Conservation (phyloP, 768 basidiomycete species). For the Macrolepiota fuliginosa region DNA sequence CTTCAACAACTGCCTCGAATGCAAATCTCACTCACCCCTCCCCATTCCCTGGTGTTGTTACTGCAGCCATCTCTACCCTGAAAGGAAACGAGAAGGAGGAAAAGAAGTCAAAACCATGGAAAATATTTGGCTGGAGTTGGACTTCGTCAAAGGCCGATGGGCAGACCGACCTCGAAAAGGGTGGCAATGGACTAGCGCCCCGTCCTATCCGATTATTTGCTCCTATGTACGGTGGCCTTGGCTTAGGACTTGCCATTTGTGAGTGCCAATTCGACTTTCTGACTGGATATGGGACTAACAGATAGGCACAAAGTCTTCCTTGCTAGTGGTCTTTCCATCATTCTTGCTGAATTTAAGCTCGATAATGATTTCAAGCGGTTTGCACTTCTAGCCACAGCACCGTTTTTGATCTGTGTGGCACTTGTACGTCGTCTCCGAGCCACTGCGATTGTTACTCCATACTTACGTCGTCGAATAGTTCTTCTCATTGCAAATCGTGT, state of each 20-base stretch:
- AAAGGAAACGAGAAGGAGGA: conserved; percentile 26
- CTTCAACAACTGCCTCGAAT: conserved; percentile 49
- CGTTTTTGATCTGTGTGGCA: conserved; percentile 75
- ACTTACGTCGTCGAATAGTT: conserved; percentile 41
- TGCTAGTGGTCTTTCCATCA: conserved; percentile 51
- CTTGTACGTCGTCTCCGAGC: conserved; percentile 42
- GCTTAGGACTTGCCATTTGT: conserved; percentile 67
- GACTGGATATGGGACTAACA: not conserved
- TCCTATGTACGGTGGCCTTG: conserved; percentile 72
- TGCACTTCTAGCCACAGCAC: conserved; percentile 58
- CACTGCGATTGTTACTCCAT: not conserved
- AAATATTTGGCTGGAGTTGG: conserved; percentile 45
- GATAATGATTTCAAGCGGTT: conserved; percentile 67
- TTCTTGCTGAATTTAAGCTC: conserved; percentile 65
- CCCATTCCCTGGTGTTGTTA: conserved; percentile 25
- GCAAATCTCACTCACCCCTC: conserved; percentile 48
- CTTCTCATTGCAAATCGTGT: conserved; percentile 67
- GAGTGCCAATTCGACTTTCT: conserved; percentile 20
- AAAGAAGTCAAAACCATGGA: conserved; percentile 18
- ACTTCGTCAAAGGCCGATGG: conserved; percentile 26
- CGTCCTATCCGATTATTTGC: conserved; percentile 64
- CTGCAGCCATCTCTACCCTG: conserved; percentile 29
- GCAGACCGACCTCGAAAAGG: conserved; percentile 51
- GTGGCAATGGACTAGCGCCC: conserved; percentile 27
- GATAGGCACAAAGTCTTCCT: conserved; percentile 55